Evolutionary conservation across 331 rosid genomes (phyloP).

Genomic region (Saraca asoca): DNA sequence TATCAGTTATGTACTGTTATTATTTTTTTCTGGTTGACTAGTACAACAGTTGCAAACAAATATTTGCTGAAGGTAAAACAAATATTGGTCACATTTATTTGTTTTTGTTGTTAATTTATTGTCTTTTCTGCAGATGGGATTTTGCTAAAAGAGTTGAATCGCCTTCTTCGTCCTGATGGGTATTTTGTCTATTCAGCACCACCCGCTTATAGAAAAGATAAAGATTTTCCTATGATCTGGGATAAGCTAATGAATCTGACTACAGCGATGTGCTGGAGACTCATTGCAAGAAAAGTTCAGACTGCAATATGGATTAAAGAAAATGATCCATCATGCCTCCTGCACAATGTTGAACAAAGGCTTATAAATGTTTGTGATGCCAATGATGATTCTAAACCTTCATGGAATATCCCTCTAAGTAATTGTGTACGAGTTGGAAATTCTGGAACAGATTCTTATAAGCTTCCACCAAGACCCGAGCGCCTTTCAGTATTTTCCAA

Average conservation of each 20-base stretch:
- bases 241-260: constrained; percentile 75
- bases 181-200: constrained; percentile 94
- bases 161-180: constrained; percentile 77
- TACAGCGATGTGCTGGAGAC: constrained; percentile 95
- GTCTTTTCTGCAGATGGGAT: constrained; percentile 71
- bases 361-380: constrained; percentile 64
- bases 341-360: constrained; percentile 51
- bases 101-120: constrained; percentile 23
- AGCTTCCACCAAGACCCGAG: constrained; percentile 60
- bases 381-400: constrained; percentile 61
- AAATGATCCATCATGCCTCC: constrained; percentile 58
- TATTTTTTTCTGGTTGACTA: constrained; percentile 23
- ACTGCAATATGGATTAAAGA: constrained; percentile 94
- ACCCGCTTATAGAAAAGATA: constrained; percentile 80
- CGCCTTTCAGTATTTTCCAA: constrained; percentile 70
- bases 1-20: constrained; percentile 12
- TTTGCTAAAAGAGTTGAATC: constrained; percentile 76
- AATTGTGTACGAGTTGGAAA: constrained; percentile 61
- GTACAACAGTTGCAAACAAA: constrained; percentile 16
- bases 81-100: constrained; percentile 8
- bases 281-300: constrained; percentile 79
- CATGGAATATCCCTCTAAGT: constrained; percentile 71
- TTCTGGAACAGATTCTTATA: constrained; percentile 44
- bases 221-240: constrained; percentile 78
- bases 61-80: constrained; percentile 14